phyloP scores from a whole-genome alignment of 2,329 filamentous ascomycete genomes.

The Didymella segeticola region DNA sequence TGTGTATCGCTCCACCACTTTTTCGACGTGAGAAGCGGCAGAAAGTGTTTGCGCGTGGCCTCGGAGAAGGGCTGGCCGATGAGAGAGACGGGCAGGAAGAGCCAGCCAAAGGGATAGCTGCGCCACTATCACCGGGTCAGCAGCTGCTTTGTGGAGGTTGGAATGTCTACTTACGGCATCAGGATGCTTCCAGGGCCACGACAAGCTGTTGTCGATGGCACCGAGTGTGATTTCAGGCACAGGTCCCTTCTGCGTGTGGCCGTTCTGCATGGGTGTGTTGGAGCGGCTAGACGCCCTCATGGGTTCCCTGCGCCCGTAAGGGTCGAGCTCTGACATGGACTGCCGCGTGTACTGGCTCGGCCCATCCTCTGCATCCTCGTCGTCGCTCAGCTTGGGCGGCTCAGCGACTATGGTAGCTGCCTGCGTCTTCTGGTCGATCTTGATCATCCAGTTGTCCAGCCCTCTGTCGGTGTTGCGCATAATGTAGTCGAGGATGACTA shows the following conservation, averaged over 20 bases:
- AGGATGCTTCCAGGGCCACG: slow-evolving; percentile 99
- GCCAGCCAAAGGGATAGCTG: slow-evolving; percentile 97
- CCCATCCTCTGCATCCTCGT: slow-evolving; percentile 42
- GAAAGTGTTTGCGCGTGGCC: slow-evolving; percentile 89
- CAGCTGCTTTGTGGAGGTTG: not conserved
- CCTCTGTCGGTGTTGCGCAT: slow-evolving; percentile 99
- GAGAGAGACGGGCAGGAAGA: slow-evolving; percentile 93
- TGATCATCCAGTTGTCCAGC: slow-evolving; percentile 99
- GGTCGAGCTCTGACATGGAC: slow-evolving; percentile 63
- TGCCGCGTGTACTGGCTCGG: slow-evolving; percentile 65
- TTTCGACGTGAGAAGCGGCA: slow-evolving; percentile 93
- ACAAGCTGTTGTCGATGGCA: slow-evolving; percentile 96
- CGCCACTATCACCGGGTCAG: slow-evolving; percentile 61
- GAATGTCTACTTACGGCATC: slow-evolving; percentile 69
- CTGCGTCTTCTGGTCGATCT: slow-evolving; percentile 84
- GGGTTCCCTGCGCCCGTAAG: slow-evolving; percentile 79
- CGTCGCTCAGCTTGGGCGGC: slow-evolving; percentile 70
- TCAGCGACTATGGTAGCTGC: slow-evolving; percentile 87
- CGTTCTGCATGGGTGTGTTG: slow-evolving; percentile 61
- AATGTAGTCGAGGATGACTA: slow-evolving; percentile 97
- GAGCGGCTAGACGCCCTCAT: slow-evolving; percentile 77
- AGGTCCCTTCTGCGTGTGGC: slow-evolving; percentile 55
- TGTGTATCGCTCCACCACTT: slow-evolving; percentile 98
- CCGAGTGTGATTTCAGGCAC: slow-evolving; percentile 76
- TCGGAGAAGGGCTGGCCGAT: slow-evolving; percentile 97